A percentile compares a stretch with the other conserved stretches of the same genome.
Evolutionary conservation across 306 rosid genomes (phyloP).

Genomic region (Pterocarpus macrocarpus): DNA sequence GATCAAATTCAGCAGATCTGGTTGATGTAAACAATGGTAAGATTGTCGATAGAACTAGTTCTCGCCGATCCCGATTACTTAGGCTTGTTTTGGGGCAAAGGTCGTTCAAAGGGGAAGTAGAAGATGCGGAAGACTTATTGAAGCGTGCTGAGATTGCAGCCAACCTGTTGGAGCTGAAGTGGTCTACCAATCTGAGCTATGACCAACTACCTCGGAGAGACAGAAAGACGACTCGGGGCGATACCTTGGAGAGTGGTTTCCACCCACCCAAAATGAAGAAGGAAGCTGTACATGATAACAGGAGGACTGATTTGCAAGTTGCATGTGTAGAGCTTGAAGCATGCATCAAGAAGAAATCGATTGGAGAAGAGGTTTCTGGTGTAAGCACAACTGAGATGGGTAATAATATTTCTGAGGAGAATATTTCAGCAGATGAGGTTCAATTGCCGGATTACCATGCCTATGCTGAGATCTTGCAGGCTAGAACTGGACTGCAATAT

Average conservation of each 20-base stretch:
- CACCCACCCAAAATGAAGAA: neutral
- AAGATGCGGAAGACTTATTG: slow-evolving; percentile 57
- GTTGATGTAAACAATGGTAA: slow-evolving; percentile 51
- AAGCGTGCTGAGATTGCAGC: slow-evolving; percentile 95
- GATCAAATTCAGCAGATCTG: slow-evolving; percentile 41
- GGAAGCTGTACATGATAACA: slow-evolving; percentile 1
- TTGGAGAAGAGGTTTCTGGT: too few species aligned
- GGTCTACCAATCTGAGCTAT: slow-evolving; percentile 82
- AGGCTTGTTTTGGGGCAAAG: slow-evolving; percentile 71
- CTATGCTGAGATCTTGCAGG: slow-evolving; percentile 43
- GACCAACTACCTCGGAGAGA: slow-evolving; percentile 44
- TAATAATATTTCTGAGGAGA: too few species aligned
- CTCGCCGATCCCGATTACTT: slow-evolving; percentile 64
- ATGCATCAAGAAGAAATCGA: too few species aligned
- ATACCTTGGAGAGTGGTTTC: slow-evolving; percentile 40
- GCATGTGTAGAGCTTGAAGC: too few species aligned
- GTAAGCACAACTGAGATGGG: too few species aligned
- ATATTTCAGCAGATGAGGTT: too few species aligned
- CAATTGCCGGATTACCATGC: slow-evolving; percentile 29
- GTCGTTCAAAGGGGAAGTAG: slow-evolving; percentile 54
- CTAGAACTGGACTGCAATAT: slow-evolving; percentile 53
- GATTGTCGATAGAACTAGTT: slow-evolving; percentile 54
- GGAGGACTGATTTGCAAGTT: too few species aligned
- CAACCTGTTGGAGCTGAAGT: slow-evolving; percentile 77
- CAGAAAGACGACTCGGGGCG: slow-evolving; percentile 39